Conservation (phyloP, 106 monocot genomes). For the Dendrobium chrysotoxum region DNA sequence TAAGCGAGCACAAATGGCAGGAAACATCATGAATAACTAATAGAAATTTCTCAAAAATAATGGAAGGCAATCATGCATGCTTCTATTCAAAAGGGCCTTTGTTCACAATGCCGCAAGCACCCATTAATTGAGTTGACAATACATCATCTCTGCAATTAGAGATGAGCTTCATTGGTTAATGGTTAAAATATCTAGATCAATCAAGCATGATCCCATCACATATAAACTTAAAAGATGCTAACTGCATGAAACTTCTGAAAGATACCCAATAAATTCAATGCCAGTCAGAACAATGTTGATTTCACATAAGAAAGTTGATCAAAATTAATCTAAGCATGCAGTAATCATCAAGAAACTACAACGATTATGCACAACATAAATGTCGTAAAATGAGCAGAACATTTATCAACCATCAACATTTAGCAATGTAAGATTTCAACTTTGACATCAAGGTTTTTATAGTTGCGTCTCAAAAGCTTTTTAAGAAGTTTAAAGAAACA, state of each 20-base stretch:
- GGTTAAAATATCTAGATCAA: background rate
- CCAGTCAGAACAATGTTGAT: background rate
- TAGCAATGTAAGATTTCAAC: background rate
- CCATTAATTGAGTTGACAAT: no score
- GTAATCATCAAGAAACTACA: background rate
- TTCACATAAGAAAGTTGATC: no score
- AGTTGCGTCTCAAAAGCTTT: background rate
- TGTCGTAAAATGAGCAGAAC: background rate
- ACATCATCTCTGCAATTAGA: no score
- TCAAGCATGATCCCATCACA: background rate
- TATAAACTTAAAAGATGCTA: background rate
- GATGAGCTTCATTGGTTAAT: background rate
- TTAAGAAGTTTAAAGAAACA: background rate
- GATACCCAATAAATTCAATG: background rate
- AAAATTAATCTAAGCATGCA: background rate
- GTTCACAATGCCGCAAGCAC: no score
- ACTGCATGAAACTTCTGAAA: background rate
- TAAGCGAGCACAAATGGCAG: no score
- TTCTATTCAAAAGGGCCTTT: no score
- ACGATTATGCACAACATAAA: background rate
- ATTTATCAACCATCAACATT: background rate
- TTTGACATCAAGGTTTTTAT: background rate
- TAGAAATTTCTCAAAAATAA: no score
- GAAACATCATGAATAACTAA: no score
- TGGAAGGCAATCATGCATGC: no score